Evolutionary conservation across 805 yeast genomes (phyloP), one percentile per base, ranked within the genome.

Genomic region (Lipomyces sp.): DNA sequence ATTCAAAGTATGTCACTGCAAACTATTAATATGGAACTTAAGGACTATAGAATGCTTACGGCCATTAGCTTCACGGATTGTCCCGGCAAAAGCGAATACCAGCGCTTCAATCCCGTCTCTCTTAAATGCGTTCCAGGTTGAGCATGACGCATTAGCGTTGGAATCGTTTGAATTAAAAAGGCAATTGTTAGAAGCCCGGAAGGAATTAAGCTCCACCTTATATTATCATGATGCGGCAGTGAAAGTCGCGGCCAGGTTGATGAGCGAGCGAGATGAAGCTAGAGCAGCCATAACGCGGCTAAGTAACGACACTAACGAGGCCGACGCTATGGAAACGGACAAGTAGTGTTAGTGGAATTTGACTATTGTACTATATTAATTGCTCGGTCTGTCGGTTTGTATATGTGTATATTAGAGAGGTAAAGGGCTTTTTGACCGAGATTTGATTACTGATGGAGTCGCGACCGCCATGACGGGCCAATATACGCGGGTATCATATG

Each of bases 151-250:
- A 0, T 76, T 90, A 53, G 90, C 94, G 34, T 80, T 93, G 60
- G 97, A 94, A 73, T 82, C 88, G n/a, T 93, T 90, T 74, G 84
- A 87, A 53, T 79, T 92, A 68, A 83, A 94, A 69, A 89, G 90
- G 74, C 91, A 89, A 71, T 80, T 92, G 37, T 84, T 82, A 62
- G 80, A 81, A 29, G 82, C 92, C 0, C 84, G 88, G 63, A 85
- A 89, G 70, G 93, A 91, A 73, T 79, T 93, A 57, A 87, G 95
- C 34, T 79, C 88, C 2, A 88, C 96, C 0, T 78, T 92, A 45
- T 92, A 91, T 73, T 89, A 87, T 73, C 90, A 90, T 69, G 97
- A 92, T 75, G 97, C 97, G 0, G 96, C 97, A 2, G 87, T 90
- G 1, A 80, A 92, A 64, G 97, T 93, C 1, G 96, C 95, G 0